Conservation (phyloP, 2,329 filamentous ascomycete species). For the Delphinella strobiligena region DNA sequence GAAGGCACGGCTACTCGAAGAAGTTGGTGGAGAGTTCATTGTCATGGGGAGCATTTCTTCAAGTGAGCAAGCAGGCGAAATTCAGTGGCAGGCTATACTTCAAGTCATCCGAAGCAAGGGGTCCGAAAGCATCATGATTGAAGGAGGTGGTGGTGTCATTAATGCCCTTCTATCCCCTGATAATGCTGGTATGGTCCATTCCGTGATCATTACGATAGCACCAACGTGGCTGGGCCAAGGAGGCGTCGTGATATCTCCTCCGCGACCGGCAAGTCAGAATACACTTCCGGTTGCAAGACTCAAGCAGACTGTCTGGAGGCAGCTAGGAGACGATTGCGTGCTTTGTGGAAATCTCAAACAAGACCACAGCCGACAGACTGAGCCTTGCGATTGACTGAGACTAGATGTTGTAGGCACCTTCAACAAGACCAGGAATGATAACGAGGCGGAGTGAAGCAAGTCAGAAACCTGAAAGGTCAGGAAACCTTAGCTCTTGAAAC, state of each 20-base stretch:
- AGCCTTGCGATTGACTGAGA: background rate
- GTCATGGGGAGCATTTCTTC: conserved; percentile 5
- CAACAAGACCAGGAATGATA: too few species aligned
- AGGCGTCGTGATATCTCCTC: conserved; percentile 67
- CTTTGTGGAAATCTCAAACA: conserved; percentile 58
- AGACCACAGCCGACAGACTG: too few species aligned
- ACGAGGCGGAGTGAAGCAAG: conserved; percentile 1
- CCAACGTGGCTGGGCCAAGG: conserved; percentile 81
- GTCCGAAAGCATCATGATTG: conserved; percentile 75
- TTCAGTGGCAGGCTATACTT: conserved; percentile 54
- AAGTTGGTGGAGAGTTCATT: conserved; percentile 13
- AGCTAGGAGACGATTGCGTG: conserved; percentile 72
- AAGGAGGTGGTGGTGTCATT: conserved; percentile 74
- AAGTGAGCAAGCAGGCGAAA: background rate
- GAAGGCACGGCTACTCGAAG: conserved; percentile 25
- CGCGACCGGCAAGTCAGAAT: conserved; percentile 40
- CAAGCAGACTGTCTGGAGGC: conserved; percentile 57
- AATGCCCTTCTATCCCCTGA: conserved; percentile 58
- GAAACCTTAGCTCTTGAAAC: background rate
- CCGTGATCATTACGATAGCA: conserved; percentile 78
- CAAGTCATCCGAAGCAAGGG: conserved; percentile 44
- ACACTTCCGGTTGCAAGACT: conserved; percentile 51
- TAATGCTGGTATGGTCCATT: conserved; percentile 53
- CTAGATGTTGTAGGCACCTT: background rate
- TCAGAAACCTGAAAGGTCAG: background rate